A percentile compares a stretch with the other conserved stretches of the same genome.
These are phyloP conservation scores for Fomitopsis betulina DNA, from an alignment of 1,284 basidiomycete species.

Conservation along the genomic window DNA sequence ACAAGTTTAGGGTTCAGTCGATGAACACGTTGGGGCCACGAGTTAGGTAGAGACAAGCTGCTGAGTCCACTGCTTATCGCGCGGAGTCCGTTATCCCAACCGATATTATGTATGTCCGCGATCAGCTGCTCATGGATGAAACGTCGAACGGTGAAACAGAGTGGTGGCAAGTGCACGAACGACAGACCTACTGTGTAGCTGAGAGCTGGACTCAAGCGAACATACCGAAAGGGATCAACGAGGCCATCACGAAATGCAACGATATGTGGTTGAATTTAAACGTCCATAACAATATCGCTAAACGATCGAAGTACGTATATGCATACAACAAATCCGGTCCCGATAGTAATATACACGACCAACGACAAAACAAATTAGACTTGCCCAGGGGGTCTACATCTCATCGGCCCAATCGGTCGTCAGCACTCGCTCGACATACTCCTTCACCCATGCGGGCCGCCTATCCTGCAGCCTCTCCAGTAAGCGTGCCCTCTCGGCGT, in stretches of 20 bases:
- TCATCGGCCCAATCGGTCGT: constrained; percentile 71
- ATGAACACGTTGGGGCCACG: neutral
- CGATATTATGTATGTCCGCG: neutral
- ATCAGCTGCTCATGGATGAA: neutral
- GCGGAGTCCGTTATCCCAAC: neutral
- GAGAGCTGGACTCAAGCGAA: neutral
- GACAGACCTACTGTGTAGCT: neutral
- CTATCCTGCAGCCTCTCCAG: constrained; percentile 44
- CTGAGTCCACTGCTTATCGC: neutral
- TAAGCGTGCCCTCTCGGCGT: constrained; percentile 30
- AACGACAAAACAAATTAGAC: neutral
- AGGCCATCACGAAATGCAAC: neutral
- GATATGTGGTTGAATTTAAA: neutral
- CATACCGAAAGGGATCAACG: neutral
- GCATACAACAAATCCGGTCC: constrained; percentile 7
- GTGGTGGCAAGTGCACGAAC: neutral
- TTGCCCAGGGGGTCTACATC: constrained; percentile 14
- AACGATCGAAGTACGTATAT: neutral
- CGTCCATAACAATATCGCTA: constrained; percentile 1
- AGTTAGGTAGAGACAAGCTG: neutral
- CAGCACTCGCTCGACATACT: constrained; percentile 62
- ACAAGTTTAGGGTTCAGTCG: neutral
- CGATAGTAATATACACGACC: constrained; percentile 3
- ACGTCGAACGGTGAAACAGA: neutral
- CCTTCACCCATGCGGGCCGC: constrained; percentile 57